Evolutionary conservation across 2,329 filamentous ascomycete species (phyloP).

Genomic region (Talaromyces islandicus): DNA sequence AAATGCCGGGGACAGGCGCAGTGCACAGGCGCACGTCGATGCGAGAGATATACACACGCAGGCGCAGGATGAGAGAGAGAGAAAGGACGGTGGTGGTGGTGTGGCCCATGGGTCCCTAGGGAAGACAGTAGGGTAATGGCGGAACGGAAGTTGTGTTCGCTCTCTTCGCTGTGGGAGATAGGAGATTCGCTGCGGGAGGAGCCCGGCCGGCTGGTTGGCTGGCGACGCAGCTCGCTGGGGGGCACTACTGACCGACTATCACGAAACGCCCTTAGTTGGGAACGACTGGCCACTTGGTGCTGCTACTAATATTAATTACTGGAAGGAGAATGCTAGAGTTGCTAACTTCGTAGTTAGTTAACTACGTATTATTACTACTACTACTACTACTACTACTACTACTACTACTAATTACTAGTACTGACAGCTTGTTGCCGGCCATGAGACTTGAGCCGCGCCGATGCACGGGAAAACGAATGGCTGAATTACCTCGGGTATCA

Average conservation of each 20-base stretch:
- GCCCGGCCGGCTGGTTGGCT: neutral
- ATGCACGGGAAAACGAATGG: neutral
- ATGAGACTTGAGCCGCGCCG: neutral
- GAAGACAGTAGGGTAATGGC: neutral
- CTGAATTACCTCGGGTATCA: neutral
- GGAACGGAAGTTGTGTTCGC: neutral
- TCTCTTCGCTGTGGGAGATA: neutral
- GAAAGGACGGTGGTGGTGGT: neutral
- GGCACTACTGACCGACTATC: neutral
- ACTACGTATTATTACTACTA: too few relatives aligned
- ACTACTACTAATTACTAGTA: too few relatives aligned
- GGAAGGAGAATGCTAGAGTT: too few relatives aligned
- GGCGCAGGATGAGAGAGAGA: neutral
- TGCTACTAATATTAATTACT: too few relatives aligned
- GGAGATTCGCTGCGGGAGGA: neutral
- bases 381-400: too few relatives aligned
- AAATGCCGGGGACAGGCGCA: neutral
- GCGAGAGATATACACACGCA: neutral
- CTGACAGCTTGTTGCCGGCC: neutral
- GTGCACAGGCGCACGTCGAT: neutral
- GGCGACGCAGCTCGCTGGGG: neutral
- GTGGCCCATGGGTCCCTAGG: slow-evolving; percentile 42
- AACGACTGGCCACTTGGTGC: neutral
- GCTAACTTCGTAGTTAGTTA: too few relatives aligned
- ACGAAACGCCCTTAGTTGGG: neutral